Conservation (phyloP, 768 basidiomycete species). For the Xerocomus brunneocitrinus region DNA sequence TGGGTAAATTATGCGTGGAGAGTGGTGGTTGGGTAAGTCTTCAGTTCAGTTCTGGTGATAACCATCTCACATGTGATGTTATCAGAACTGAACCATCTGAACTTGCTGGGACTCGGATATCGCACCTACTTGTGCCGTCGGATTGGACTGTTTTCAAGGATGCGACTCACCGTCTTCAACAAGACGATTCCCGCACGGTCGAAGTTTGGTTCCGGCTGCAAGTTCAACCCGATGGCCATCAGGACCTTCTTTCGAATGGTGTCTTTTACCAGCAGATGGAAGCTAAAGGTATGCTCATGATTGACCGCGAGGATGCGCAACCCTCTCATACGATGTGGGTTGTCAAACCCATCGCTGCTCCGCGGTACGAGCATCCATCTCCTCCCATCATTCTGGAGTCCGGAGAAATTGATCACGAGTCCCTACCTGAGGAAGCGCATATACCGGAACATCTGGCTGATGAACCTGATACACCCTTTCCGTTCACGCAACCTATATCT, state of each 20-base stretch:
- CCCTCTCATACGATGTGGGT: slow-evolving; percentile 99
- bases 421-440: slow-evolving; percentile 33
- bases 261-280: slow-evolving; percentile 83
- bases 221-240: slow-evolving; percentile 56
- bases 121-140: slow-evolving; percentile 69
- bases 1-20: slow-evolving; percentile 97
- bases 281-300: slow-evolving; percentile 98
- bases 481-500: slow-evolving; percentile 72
- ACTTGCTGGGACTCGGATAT: slow-evolving; percentile 74
- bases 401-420: slow-evolving; percentile 38
- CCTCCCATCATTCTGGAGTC: slow-evolving; percentile 54
- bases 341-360: slow-evolving; percentile 72
- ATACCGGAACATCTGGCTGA: slow-evolving; percentile 34
- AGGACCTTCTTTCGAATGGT: slow-evolving; percentile 47
- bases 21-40: slow-evolving; percentile 79
- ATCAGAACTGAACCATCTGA: slow-evolving; percentile 78
- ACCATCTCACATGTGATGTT: slow-evolving; percentile 12
- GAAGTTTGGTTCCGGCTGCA: slow-evolving; percentile 88
- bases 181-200: slow-evolving; percentile 91
- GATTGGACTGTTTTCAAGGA: slow-evolving; percentile 84
- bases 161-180: slow-evolving; percentile 78
- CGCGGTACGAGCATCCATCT: slow-evolving; percentile 65
- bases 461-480: slow-evolving; percentile 65
- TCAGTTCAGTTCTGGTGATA: neutral
- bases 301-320: slow-evolving; percentile 81